Conservation (phyloP, 306 rosid species). For the Pueraria montana region DNA sequence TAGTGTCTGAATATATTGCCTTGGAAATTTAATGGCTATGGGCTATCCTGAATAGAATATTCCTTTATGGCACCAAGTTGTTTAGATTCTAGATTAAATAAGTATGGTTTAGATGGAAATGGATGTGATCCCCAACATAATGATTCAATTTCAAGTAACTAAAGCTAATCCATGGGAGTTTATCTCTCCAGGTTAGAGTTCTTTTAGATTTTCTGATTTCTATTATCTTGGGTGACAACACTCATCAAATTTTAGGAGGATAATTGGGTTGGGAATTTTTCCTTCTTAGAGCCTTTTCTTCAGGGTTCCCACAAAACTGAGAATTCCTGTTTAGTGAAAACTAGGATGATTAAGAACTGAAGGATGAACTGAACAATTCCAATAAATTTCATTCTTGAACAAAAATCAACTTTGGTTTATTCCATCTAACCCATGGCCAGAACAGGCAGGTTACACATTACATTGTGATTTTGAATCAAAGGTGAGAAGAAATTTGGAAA, state of each 20-base stretch:
- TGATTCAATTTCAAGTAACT: no score
- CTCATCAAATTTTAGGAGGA: neutral
- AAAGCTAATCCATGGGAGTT: neutral
- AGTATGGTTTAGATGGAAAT: no score
- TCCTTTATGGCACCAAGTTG: no score
- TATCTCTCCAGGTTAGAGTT: neutral
- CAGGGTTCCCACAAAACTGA: neutral
- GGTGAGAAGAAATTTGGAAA: neutral
- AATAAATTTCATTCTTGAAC: neutral
- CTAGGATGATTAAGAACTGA: neutral
- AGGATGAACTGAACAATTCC: neutral
- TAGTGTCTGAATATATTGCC: no score
- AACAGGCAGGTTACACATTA: neutral
- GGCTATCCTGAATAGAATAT: no score
- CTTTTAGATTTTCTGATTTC: conserved; percentile 10
- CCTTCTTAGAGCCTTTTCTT: conserved; percentile 13
- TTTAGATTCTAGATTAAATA: no score
- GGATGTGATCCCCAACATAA: no score
- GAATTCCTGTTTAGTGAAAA: neutral
- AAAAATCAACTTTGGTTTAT: neutral
- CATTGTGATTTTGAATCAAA: neutral
- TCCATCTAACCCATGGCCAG: neutral
- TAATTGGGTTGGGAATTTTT: neutral
- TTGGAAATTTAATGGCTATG: no score
- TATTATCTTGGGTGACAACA: conserved; percentile 12